phyloP scores from a whole-genome alignment of 2,329 filamentous ascomycete species.

The Byssoonygena ceratinophila region DNA sequence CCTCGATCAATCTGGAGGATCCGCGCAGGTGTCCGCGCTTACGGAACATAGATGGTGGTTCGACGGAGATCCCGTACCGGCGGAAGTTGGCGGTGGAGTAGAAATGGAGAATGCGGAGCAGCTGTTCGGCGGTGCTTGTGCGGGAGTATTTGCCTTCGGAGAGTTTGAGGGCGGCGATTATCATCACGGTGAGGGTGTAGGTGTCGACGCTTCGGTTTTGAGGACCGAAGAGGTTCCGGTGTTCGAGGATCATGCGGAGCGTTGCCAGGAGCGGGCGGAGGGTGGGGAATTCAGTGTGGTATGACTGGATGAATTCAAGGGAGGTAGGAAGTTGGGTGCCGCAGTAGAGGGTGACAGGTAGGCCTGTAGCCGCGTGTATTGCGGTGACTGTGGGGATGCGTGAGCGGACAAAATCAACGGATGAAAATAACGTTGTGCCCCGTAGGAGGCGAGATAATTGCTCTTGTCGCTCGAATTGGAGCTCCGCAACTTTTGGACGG shows the following conservation, averaged over 20 bases:
- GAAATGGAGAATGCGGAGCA: conserved; percentile 43
- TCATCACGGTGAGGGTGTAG: conserved; percentile 48
- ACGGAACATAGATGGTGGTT: conserved; percentile 38
- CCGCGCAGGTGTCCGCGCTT: conserved; percentile 21
- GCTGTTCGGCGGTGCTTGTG: conserved; percentile 27
- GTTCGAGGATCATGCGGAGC: conserved; percentile 42
- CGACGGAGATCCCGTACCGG: conserved; percentile 40
- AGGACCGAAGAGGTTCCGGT: conserved; percentile 41
- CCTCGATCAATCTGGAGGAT: conserved; percentile 6
- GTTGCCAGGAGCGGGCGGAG: conserved; percentile 42
- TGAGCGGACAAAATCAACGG: conserved; percentile 20
- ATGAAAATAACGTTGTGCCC: conserved; percentile 18
- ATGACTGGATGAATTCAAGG: conserved; percentile 37
- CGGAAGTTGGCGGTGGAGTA: conserved; percentile 40
- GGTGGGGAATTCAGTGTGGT: conserved; percentile 41
- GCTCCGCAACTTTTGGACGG: conserved; percentile 24
- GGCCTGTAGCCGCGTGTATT: conserved; percentile 39
- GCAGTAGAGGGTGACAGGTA: conserved; percentile 45
- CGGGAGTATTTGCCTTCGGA: conserved; percentile 26
- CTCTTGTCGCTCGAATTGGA: conserved; percentile 20
- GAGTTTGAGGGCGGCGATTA: conserved; percentile 45
- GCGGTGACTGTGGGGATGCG: conserved; percentile 27
- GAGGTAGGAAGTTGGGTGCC: conserved; percentile 32
- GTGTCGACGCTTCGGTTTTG: conserved; percentile 42
- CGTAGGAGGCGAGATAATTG: conserved; percentile 21